Conservation (phyloP, 1,139 yeast species). For the Magnusiomyces sp. region DNA sequence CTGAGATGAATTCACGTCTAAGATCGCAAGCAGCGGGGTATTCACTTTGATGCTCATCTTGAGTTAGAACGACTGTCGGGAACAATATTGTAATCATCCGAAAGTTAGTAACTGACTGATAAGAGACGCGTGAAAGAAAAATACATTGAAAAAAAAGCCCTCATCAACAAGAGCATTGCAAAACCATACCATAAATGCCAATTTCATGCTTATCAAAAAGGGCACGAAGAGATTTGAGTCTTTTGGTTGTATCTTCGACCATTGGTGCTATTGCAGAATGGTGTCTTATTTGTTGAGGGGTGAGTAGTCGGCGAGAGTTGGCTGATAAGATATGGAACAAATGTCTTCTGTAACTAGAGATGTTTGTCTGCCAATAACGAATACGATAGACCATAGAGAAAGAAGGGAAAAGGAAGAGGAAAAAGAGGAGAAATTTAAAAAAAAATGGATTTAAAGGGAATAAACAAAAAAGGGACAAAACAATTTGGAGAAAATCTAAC, state of each 20-base stretch:
- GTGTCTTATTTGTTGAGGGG: background rate
- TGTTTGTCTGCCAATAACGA: slow-evolving; percentile 3
- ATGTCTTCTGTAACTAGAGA: too few species aligned
- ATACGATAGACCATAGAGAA: slow-evolving; percentile 2
- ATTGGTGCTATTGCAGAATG: too few species aligned
- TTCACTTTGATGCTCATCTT: slow-evolving; percentile 91
- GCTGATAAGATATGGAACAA: too few species aligned
- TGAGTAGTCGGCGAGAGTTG: background rate
- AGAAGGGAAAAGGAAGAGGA: background rate
- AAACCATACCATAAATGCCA: slow-evolving; percentile 47
- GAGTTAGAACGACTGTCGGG: slow-evolving; percentile 60
- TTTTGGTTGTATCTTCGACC: slow-evolving; percentile 18
- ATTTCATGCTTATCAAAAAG: slow-evolving; percentile 57
- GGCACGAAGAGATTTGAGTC: slow-evolving; percentile 50
- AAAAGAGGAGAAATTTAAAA: background rate
- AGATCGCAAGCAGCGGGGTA: slow-evolving; percentile 76
- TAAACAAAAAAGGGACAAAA: too few species aligned
- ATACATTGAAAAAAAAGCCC: slow-evolving; percentile 19
- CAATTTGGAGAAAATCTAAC: too few species aligned
- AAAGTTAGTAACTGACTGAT: too few species aligned
- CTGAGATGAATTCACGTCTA: slow-evolving; percentile 73
- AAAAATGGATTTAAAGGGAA: too few species aligned
- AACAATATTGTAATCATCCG: slow-evolving; percentile 34
- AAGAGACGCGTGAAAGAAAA: slow-evolving; percentile 18
- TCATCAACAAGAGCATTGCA: background rate